phyloP scores from a whole-genome alignment of 176 grass and related monocot genomes.

The Rhynchospora pubera region DNA sequence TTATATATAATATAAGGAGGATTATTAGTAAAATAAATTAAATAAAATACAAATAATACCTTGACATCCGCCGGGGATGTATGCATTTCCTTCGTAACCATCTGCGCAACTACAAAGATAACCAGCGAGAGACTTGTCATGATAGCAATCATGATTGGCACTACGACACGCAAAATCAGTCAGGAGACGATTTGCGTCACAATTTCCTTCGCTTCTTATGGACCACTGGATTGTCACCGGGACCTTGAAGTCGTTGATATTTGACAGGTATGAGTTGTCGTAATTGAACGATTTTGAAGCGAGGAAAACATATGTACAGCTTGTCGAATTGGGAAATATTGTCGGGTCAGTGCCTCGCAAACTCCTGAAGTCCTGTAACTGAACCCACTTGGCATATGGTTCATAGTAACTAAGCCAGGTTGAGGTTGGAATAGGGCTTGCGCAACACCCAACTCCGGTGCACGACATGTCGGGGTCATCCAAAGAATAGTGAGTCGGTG shows the following conservation, averaged over 20 bases:
- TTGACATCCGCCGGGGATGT: conserved; percentile 40
- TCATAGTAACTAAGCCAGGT: neutral
- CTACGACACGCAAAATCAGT: conserved; percentile 42
- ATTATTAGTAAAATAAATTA: neutral
- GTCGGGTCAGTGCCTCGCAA: neutral
- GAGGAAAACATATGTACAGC: conserved; percentile 39
- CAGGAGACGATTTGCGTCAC: neutral
- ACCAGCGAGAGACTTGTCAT: neutral
- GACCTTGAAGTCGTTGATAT: conserved; percentile 24
- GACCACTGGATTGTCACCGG: conserved; percentile 51
- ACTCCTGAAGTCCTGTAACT: neutral
- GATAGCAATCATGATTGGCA: neutral
- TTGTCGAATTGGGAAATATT: neutral
- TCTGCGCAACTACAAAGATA: conserved; percentile 41
- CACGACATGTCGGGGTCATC: conserved; percentile 4
- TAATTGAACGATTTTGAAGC: conserved; percentile 23
- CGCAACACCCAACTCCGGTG: conserved; percentile 47
- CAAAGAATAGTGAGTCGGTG: neutral
- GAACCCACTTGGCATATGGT: neutral
- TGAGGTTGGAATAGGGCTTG: neutral
- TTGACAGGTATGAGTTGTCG: conserved; percentile 7
- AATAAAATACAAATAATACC: conserved; percentile 13
- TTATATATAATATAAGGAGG: neutral
- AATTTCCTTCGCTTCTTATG: conserved; percentile 22
- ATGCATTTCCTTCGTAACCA: conserved; percentile 54